Evolutionary conservation across 2,329 filamentous ascomycete genomes (phyloP), one percentile per base, ranked within the genome.

Genomic region (Bimuria novae-zelandiae): DNA sequence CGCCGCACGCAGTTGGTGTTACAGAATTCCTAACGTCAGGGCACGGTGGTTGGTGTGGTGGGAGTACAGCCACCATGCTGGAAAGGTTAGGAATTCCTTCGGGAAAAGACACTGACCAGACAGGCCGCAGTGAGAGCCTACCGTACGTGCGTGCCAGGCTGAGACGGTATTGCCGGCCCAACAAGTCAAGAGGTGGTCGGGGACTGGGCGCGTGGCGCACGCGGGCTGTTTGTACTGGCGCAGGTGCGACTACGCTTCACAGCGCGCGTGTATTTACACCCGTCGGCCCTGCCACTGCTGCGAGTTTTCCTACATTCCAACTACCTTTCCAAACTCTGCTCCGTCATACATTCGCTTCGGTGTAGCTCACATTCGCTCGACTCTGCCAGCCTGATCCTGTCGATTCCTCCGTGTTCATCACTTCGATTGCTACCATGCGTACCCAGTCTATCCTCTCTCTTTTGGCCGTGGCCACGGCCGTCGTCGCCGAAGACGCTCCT

Each of bases 401-500:
- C 21, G 22, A 43, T 40, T 35, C 60, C 54, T 54, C 51, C 54
- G 17, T 40, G 54, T 49, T 41, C 12, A 41, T 54, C 49, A 47
- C 50, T 27, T 23, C 51, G 47, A 63, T 42, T 35, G 47, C 58
- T 45, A 71, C 56, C n/a, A 74, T 74, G 71, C 71, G 65, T 39
- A 35, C 57, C 48, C 54, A 37, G 50, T 60, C 58, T 25, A 29
- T 71, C 52, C 36, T 69, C 56, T 58, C 71, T 25, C 30, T 72
- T 45, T 50, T 72, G 49, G 68, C 69, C 22, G 59, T 59, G 52
- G 65, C 66, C 27, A 59, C 70, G 14, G 57, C 62, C 42, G 68
- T 64, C 54, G 56, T 45, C 56, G 69, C 69, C 40, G 65, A 72
- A 56, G 57, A 60, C 27, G 77, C 77, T 48, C 69, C 71, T 10